Conservation (phyloP, 2,329 filamentous ascomycete species). For the Neofusicoccum laricinum region DNA sequence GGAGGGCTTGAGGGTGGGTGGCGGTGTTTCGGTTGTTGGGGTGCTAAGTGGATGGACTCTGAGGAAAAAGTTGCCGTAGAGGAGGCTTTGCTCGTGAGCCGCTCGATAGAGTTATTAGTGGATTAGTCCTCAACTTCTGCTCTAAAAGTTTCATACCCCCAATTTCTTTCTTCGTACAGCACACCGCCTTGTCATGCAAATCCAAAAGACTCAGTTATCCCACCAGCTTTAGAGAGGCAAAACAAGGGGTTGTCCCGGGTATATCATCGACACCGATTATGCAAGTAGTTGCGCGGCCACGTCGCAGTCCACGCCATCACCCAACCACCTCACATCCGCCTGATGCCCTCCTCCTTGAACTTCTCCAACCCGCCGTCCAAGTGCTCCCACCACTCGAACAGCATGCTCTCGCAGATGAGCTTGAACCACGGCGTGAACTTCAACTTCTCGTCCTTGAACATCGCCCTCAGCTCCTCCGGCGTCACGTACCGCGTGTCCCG, state of each 20-base stretch:
- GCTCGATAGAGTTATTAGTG: too few species aligned
- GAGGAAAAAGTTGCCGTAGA: too few species aligned
- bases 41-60: too few species aligned
- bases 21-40: not conserved
- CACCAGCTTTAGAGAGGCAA: not conserved
- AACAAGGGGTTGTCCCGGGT: not conserved
- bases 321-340: slow-evolving; percentile 64
- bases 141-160: too few species aligned
- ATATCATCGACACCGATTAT: not conserved
- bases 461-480: slow-evolving; percentile 74
- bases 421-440: slow-evolving; percentile 99
- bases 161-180: too few species aligned
- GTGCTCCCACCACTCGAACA: slow-evolving; percentile 96
- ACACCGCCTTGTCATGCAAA: not conserved
- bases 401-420: slow-evolving; percentile 95
- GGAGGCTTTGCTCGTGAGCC: too few species aligned
- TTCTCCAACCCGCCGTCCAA: slow-evolving; percentile 78
- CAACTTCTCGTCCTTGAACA: slow-evolving; percentile 76
- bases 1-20: slow-evolving; percentile 15
- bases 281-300: not conserved
- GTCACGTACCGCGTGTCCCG: slow-evolving; percentile 81
- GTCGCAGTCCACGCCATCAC: not conserved
- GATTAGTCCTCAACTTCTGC: too few species aligned
- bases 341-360: slow-evolving; percentile 84
- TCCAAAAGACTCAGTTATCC: not conserved